Base-by-base conservation (phyloP, 2,329 filamentous ascomycete genomes). In the Dothistroma pini region DNA sequence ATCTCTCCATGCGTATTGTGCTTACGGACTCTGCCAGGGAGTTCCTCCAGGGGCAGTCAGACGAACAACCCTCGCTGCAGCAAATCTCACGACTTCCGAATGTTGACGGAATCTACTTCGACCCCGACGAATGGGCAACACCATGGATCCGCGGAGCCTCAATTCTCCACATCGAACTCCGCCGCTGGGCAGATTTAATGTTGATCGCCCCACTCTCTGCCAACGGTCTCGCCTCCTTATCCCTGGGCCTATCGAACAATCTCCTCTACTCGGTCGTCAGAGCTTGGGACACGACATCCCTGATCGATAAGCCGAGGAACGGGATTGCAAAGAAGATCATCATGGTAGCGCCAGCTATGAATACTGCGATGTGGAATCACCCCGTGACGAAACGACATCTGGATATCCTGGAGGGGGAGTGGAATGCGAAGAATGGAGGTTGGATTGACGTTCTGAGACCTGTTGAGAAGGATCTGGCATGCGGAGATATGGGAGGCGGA, bases 91-190 rank as follows among this genome's bases (percentile, higher is more conserved):
- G 75, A 2, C 76, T 90, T 5, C 84, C 86, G 2, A 88, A 89
- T 65, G 89, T 97, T 7, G 91, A 96, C 49, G 90, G 82, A 21
- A 82, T 97, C 53, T 93, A 96, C 75, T 80, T 83, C 9, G 91
- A 97, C 72, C 84, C 85, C n/a, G 90, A 93, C 66, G 95, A 97
- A 75, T 97, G 93, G 92, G 79, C 80, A 12, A 79, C 81, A 49
- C 86, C 90, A 0, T 97, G 93, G 93, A 84, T 81, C 22, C 83
- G 93, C 2, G 90, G 89, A 3, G 84, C 84, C n/a, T 81, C 82
- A 2, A 96, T 99, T 52, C 77, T 97, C 59, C 95, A 99, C 72
- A 97, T 99, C 68, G 91, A 96, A 75, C 78, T 97, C 58, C 81
- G 93, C 32, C 82, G 89, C 64, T 89, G 89, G 93, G 91, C 91